Evolutionary conservation across 2,329 filamentous ascomycete genomes (phyloP).

Genomic region (Cordyceps pruinosa): DNA sequence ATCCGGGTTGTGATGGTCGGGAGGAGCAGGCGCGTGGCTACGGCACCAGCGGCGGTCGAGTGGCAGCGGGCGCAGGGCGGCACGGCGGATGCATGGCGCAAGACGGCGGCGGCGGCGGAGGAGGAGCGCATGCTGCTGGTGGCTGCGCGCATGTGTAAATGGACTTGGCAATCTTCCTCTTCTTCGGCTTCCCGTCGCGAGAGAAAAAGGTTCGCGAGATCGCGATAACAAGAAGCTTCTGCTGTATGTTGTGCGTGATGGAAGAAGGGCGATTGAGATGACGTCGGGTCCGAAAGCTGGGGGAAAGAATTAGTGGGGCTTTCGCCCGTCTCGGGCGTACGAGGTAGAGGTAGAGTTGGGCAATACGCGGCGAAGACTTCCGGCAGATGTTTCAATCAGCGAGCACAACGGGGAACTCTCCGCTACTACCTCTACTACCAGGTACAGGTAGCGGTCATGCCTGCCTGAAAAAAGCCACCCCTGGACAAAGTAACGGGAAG

Average conservation of each 20-base stretch:
- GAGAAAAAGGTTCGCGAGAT: too few relatives aligned
- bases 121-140: background rate
- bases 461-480: too few relatives aligned
- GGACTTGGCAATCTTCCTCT: background rate
- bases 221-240: too few relatives aligned
- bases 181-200: too few relatives aligned
- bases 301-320: background rate
- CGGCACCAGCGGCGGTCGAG: background rate
- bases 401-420: background rate
- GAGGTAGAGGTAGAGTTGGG: too few relatives aligned
- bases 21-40: background rate
- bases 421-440: too few relatives aligned
- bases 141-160: background rate
- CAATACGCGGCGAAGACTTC: conserved; percentile 5
- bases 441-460: too few relatives aligned
- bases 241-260: background rate
- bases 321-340: background rate
- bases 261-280: background rate
- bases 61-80: background rate
- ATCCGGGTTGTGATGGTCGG: background rate
- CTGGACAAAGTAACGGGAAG: too few relatives aligned
- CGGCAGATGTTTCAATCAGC: too few relatives aligned
- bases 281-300: background rate
- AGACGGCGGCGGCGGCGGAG: background rate
- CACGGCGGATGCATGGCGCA: background rate